phyloP scores from a whole-genome alignment of 148 eudicot genomes.

The Nyssa sinensis region DNA sequence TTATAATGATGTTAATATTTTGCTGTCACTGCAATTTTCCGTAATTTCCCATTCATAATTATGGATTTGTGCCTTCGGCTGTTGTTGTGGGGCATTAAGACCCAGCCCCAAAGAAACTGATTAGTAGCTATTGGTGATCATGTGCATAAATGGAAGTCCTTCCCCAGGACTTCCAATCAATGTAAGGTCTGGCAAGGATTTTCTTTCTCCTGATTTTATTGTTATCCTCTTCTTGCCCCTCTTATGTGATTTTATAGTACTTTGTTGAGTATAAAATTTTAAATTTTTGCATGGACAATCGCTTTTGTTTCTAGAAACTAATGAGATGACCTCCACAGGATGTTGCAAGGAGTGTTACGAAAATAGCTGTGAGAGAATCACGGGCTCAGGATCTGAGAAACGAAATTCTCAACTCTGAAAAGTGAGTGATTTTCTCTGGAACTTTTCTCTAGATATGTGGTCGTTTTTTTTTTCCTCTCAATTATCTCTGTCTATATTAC shows the following conservation, averaged over 20 bases:
- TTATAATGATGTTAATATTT: too few species aligned
- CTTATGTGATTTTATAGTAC: neutral
- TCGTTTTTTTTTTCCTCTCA: neutral
- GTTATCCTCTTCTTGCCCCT: neutral
- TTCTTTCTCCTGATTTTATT: neutral
- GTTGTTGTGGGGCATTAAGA: neutral
- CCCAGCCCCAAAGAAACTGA: neutral
- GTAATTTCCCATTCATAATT: neutral
- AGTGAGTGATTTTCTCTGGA: slow-evolving; percentile 39
- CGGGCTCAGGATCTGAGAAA: slow-evolving; percentile 90
- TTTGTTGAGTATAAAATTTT: neutral
- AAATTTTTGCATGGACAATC: neutral
- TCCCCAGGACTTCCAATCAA: neutral
- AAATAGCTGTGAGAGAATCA: slow-evolving; percentile 79
- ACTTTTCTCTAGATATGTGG: neutral
- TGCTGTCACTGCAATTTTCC: too few species aligned
- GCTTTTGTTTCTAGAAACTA: neutral
- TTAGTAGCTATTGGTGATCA: neutral
- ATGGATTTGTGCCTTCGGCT: neutral
- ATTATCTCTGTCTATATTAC: neutral
- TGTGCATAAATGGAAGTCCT: neutral
- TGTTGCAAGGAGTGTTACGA: slow-evolving; percentile 87
- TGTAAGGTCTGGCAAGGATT: neutral
- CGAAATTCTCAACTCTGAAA: slow-evolving; percentile 89
- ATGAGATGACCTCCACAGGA: slow-evolving; percentile 50